phyloP scores from a whole-genome alignment of 1,284 basidiomycete species.

The Leccinum angustisporum region DNA sequence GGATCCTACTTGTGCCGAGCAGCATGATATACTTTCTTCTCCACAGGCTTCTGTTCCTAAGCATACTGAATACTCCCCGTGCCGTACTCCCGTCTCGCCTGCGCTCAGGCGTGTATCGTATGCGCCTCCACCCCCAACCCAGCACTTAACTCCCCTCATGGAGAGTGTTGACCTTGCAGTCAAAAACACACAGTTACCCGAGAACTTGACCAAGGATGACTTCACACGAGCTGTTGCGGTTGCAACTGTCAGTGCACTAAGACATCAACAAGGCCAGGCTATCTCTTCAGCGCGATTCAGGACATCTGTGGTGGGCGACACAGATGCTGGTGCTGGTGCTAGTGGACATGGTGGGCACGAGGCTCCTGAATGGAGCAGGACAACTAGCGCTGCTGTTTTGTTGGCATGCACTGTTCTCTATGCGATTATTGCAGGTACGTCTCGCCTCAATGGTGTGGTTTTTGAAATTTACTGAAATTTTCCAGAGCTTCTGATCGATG shows the following conservation, averaged over 20 bases:
- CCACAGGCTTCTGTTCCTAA: conserved; percentile 41
- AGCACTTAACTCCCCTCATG: conserved; percentile 64
- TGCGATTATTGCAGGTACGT: conserved; percentile 90
- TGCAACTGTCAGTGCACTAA: conserved; percentile 82
- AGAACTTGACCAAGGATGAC: conserved; percentile 78
- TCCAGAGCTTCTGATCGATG: conserved; percentile 88
- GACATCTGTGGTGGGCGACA: conserved; percentile 31
- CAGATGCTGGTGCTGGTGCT: conserved; percentile 46
- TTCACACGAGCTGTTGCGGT: conserved; percentile 89
- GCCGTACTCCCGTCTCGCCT: conserved; percentile 32
- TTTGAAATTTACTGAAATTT: not conserved
- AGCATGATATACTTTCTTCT: conserved; percentile 35
- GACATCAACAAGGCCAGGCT: conserved; percentile 66
- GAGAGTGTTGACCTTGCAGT: conserved; percentile 78
- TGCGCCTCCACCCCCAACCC: conserved; percentile 42
- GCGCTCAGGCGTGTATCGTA: conserved; percentile 56
- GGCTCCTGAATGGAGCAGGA: conserved; percentile 92
- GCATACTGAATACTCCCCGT: conserved; percentile 12
- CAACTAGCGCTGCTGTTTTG: conserved; percentile 83
- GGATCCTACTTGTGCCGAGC: conserved; percentile 36
- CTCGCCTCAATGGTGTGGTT: not conserved
- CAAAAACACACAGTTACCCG: conserved; percentile 62
- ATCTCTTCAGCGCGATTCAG: conserved; percentile 47
- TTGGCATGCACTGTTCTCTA: conserved; percentile 91
- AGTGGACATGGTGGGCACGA: conserved; percentile 85